phyloP scores from a whole-genome alignment of 2,329 filamentous ascomycete genomes.

The Colletotrichum spaethianum region DNA sequence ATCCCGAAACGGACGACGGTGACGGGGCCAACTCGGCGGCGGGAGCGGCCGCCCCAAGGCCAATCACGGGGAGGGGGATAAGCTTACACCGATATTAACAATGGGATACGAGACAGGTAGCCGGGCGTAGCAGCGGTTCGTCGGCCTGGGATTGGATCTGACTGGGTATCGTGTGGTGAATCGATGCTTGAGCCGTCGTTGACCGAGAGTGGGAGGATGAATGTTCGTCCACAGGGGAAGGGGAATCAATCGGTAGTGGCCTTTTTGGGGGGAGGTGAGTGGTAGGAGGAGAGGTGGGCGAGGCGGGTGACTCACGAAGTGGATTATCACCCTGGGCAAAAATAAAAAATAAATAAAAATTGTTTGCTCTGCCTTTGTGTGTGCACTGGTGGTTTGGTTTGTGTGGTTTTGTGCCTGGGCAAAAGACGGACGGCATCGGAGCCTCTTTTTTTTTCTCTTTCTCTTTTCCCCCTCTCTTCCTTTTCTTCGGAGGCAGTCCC shows the following conservation, averaged over 20 bases:
- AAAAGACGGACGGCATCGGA: background rate
- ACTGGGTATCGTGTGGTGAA: conserved; percentile 35
- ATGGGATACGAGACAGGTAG: conserved; percentile 7
- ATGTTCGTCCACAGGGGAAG: conserved; percentile 42
- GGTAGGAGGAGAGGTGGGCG: background rate
- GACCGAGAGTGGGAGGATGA: conserved; percentile 40
- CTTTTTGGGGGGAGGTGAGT: conserved; percentile 18
- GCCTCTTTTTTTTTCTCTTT: background rate
- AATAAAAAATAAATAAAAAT: conserved; percentile 8
- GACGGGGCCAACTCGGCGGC: background rate
- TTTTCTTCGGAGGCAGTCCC: conserved; percentile 27
- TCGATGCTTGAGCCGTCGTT: conserved; percentile 41
- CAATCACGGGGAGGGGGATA: conserved; percentile 18
- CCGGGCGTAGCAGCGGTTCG: conserved; percentile 15
- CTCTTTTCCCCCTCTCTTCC: background rate
- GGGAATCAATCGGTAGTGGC: conserved; percentile 15
- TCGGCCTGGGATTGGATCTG: conserved; percentile 21
- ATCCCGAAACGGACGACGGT: conserved; percentile 10
- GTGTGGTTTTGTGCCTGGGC: background rate
- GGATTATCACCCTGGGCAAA: background rate
- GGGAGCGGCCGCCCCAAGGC: background rate
- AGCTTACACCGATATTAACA: conserved; percentile 20
- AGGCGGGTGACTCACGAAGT: conserved; percentile 33
- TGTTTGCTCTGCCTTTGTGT: conserved; percentile 3
- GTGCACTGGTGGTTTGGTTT: background rate